phyloP scores from a whole-genome alignment of 768 basidiomycete species.

The Goffeauzyma gilvescens region DNA sequence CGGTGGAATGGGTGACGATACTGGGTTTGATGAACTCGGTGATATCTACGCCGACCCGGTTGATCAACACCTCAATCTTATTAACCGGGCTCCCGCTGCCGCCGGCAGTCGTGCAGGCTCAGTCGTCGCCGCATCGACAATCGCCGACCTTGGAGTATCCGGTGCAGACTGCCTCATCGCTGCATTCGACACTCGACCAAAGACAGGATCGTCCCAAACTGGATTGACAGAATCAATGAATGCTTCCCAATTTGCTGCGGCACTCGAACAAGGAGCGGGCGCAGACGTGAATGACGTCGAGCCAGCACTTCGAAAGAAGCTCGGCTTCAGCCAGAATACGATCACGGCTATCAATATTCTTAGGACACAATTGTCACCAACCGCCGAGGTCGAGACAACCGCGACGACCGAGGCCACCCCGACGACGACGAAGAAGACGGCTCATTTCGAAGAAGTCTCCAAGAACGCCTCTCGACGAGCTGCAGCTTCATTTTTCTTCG shows the following conservation, averaged over 20 bases:
- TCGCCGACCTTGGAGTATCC: conserved; percentile 48
- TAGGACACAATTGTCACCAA: conserved; percentile 32
- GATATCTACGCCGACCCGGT: conserved; percentile 1
- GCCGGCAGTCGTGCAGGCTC: conserved; percentile 5
- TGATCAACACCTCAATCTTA: conserved; percentile 41
- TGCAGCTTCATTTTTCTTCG: conserved; percentile 93
- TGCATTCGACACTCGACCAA: conserved; percentile 55
- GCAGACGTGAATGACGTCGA: too few relatives aligned
- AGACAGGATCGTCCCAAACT: too few relatives aligned
- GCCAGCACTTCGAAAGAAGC: conserved; percentile 2
- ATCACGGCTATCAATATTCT: conserved; percentile 62
- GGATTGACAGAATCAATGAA: too few relatives aligned
- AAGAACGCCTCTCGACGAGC: conserved; percentile 68
- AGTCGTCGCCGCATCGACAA: conserved; percentile 16
- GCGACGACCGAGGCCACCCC: too few relatives aligned
- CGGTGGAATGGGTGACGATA: conserved; percentile 7
- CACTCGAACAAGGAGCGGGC: too few relatives aligned
- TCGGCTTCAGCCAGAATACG: conserved; percentile 64
- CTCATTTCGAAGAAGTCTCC: conserved; percentile 46
- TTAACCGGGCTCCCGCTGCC: too few relatives aligned
- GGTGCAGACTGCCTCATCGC: conserved; percentile 63
- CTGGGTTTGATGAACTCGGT: conserved; percentile 20
- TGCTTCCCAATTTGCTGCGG: conserved; percentile 12
- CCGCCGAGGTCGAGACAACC: background rate
- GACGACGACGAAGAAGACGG: conserved; percentile 37